Conservation (phyloP, 257 asterid genomes). For the Solanum ossicruentum region DNA sequence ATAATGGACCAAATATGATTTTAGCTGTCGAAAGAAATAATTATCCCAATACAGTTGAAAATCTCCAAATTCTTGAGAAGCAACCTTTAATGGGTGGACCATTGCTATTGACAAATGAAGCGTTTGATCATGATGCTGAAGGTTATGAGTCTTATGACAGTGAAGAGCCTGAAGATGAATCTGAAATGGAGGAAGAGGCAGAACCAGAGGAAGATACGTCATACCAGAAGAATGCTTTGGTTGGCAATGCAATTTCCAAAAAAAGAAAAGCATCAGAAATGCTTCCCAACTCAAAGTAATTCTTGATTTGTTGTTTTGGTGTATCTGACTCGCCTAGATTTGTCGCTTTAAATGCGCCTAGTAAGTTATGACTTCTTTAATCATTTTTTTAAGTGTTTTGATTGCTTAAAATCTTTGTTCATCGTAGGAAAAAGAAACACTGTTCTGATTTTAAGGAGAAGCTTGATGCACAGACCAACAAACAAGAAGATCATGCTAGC, state of each 20-base stretch:
- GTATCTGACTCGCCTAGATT: background rate
- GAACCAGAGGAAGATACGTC: constrained; percentile 9
- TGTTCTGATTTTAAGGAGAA: constrained; percentile 24
- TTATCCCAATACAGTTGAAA: constrained; percentile 18
- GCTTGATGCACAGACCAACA: constrained; percentile 21
- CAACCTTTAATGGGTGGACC: constrained; percentile 26
- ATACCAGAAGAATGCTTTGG: constrained; percentile 14
- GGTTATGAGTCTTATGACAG: constrained; percentile 21
- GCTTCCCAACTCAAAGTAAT: constrained; percentile 46
- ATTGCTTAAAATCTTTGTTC: background rate
- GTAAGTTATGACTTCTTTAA: background rate
- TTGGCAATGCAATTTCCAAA: constrained; percentile 15
- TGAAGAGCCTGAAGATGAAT: constrained; percentile 30
- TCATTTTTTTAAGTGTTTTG: background rate
- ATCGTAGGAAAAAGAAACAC: constrained; percentile 55
- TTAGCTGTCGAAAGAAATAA: constrained; percentile 32
- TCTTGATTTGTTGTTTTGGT: background rate
- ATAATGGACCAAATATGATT: constrained; percentile 16
- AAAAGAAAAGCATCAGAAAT: constrained; percentile 62
- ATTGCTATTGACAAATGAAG: constrained; percentile 63
- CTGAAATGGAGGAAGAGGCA: constrained; percentile 10
- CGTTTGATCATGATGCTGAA: constrained; percentile 43
- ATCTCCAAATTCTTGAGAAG: constrained; percentile 31
- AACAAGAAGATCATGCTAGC: constrained; percentile 7
- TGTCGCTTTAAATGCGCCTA: background rate